Percentiles rank a stretch among this genome's conserved stretches.
Conservation (phyloP, 768 basidiomycete genomes). For the Auricularia sp. region DNA sequence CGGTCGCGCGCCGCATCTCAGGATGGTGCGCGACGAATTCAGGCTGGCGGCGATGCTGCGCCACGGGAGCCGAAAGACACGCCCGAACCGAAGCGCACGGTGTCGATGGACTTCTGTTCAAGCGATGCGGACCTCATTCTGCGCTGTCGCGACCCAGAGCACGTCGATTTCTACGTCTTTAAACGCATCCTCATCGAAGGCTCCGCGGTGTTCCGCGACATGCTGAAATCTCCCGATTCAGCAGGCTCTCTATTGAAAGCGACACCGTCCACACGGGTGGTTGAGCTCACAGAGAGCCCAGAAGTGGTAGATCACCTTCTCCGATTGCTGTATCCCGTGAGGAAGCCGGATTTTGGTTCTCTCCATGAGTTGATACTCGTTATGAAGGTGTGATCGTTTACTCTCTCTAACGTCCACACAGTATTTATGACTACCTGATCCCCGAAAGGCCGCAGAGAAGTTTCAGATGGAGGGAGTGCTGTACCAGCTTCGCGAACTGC, state of each 20-base stretch:
- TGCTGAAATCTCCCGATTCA: constrained; percentile 58
- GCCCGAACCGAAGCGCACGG: not conserved
- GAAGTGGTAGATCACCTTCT: constrained; percentile 40
- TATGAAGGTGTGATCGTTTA: not conserved
- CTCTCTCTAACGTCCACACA: not conserved
- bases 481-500: constrained; percentile 37
- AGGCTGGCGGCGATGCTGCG: not conserved
- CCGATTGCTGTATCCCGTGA: constrained; percentile 50
- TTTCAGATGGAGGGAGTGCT: constrained; percentile 49
- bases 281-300: constrained; percentile 47
- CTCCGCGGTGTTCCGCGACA: constrained; percentile 58
- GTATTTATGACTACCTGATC: constrained; percentile 43
- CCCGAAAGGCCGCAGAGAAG: constrained; percentile 46
- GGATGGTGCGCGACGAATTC: no score
- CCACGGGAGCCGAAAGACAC: not conserved
- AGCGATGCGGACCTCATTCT: constrained; percentile 46
- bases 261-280: constrained; percentile 23
- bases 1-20: no score
- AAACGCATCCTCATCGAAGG: constrained; percentile 50
- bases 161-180: constrained; percentile 50
- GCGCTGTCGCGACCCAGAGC: constrained; percentile 17
- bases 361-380: not conserved
- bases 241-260: constrained; percentile 12
- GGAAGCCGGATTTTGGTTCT: not conserved
- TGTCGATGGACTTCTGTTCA: constrained; percentile 18